Evolutionary conservation across 805 yeast species (phyloP), one percentile per base, ranked within the genome.

Genomic region (Kuraishia borneana): DNA sequence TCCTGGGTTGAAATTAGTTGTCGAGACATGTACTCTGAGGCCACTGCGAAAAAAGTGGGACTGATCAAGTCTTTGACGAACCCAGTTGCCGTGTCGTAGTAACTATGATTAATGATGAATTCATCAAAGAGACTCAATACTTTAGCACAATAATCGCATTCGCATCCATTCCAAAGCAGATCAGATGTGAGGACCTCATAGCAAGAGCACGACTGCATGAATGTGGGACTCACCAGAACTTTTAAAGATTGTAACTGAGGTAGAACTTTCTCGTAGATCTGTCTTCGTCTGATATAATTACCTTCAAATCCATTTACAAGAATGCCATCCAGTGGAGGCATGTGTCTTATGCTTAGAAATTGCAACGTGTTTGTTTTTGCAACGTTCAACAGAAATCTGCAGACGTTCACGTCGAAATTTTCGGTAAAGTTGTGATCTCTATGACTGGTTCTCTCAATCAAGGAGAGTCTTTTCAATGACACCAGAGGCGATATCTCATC

Each of bases 101-200:
- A 75, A 33, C 70, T 72, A 46, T 82, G 94, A 32, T 69, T 64
- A 67, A 76, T 68, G 32, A 81, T 51, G 42, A 65, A 80, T 12
- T 68, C 61, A 43, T 82, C 94, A 33, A 76, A 60, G 8, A 68
- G 42, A 0, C 67, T 66, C 18, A 81, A 51, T 34, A 56, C 57
- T 10, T 56, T 55, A 4, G 37, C 36, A 45, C 94, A 82, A 41
- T 64, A 70, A 1, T 42, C 39, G 48, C 94, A 82, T 26, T 64
- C 65, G 50, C 89, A 81, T 0, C 89, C 89, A 47, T 80, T 81
- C 88, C 89, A 82, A 18, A 82, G 51, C 33, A 82, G 42, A 40
- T 77, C 81, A 31, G 83, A 79, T 48, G 76, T 73, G 5, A 77
- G 50, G 36, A 76, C 77, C 42, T 82, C 94, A 48, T 80, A 82